Base-by-base conservation (phyloP, 129 eudicot species). In the Arctium minus region DNA sequence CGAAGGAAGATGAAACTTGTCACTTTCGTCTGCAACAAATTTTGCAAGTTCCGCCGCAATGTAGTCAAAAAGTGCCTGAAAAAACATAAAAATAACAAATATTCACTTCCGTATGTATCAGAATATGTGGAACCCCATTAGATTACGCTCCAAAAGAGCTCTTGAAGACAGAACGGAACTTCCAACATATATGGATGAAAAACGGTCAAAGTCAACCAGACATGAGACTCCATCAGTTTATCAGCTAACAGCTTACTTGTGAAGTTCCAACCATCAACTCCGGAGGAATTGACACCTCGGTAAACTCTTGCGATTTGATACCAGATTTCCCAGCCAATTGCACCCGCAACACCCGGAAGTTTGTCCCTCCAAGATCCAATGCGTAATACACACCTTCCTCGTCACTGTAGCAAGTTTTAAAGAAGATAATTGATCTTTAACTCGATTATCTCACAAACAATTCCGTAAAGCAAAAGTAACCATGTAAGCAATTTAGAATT, bases 331-430 rank as follows among this genome's bases (percentile, higher is more conserved):
- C 98, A 68, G 89, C 89, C 81, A 96, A 88, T 74, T 91, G 97
- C 33, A 96, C 97, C 15, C 97, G 90, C 88, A 96, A 31, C 39
- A 96, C 99, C 17, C 97, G 89, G 79, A 96, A 96, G 79, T 96
- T 96, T 86, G 99, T 93, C 33, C 99, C 99, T 22, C 99, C 99
- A 80, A 96, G 98, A 86, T 96, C 99, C 86, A 96, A 79, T 17
- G 97, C 98, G 81, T 96, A 96, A 86, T 86, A 96, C 80, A 90
- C 90, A 35, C 99, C 99, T 84, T 85, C 83, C 86, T 95, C 99
- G 29, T 88, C 92, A 70, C 99, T 95, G 78, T 75, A 86, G 70
- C 44, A 60, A 60, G 72, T 10, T 33, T 33, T 76, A 76, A 31
- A 78, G 11, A 30, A 30, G 8, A 37, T 35, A 1, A 37, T 48